A percentile compares a stretch with the other conserved stretches of the same genome.
Conservation (phyloP, 352 stramenopile genomes). For the Aphanomyces astaci region DNA sequence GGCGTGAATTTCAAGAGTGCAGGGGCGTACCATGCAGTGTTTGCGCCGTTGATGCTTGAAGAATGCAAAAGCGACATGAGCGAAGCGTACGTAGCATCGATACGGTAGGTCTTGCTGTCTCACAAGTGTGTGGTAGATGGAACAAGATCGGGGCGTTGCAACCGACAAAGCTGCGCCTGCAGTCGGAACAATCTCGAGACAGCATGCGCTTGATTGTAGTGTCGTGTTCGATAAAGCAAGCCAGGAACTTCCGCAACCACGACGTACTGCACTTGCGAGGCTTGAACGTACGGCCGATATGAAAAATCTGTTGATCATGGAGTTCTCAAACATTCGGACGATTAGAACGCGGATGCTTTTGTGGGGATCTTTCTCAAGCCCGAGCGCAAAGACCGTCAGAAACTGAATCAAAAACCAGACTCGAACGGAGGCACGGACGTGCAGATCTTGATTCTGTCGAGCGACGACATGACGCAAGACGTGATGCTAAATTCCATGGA, state of each 20-base stretch:
- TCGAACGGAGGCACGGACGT: constrained; percentile 47
- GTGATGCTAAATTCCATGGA: constrained; percentile 22
- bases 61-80: constrained; percentile 78
- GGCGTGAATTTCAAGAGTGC: constrained; percentile 57
- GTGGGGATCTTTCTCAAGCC: neutral
- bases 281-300: neutral
- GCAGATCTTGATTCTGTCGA: constrained; percentile 72
- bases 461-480: constrained; percentile 38
- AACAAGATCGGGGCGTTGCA: neutral
- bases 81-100: constrained; percentile 29
- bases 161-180: constrained; percentile 46
- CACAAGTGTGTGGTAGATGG: neutral
- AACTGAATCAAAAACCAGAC: constrained; percentile 34
- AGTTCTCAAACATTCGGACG: neutral
- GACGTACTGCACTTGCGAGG: constrained; percentile 60
- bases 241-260: constrained; percentile 53
- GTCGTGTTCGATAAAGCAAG: constrained; percentile 30
- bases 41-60: constrained; percentile 69
- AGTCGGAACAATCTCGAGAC: constrained; percentile 71
- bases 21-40: constrained; percentile 68
- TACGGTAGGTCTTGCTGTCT: neutral
- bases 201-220: constrained; percentile 76
- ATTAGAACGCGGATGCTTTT: constrained; percentile 14
- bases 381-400: constrained; percentile 10
- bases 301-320: too few relatives aligned